Conservation (phyloP, 2,329 filamentous ascomycete species). For the Ramularia endophylla region DNA sequence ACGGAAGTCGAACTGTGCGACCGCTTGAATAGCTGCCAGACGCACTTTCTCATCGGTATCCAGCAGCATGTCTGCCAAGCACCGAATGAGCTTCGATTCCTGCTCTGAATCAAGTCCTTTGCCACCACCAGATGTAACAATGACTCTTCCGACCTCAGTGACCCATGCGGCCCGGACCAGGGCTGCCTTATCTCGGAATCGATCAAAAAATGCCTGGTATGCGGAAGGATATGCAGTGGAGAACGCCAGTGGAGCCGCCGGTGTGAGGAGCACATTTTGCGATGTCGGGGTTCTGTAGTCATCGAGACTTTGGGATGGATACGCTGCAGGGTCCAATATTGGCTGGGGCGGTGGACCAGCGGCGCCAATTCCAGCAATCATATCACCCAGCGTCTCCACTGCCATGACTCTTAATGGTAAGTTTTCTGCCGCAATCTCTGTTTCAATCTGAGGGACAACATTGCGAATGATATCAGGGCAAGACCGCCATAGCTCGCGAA, state of each 20-base stretch:
- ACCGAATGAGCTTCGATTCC: constrained; percentile 64
- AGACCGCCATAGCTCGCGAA: constrained; percentile 90
- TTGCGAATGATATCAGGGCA: constrained; percentile 84
- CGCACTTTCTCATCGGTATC: constrained; percentile 91
- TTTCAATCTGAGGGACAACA: constrained; percentile 88
- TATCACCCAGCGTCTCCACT: constrained; percentile 90
- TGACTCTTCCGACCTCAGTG: constrained; percentile 73
- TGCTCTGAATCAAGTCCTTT: constrained; percentile 82
- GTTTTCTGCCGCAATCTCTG: constrained; percentile 86
- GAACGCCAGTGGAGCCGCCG: constrained; percentile 84
- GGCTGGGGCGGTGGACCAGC: constrained; percentile 73
- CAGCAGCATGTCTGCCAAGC: constrained; percentile 69
- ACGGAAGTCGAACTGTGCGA: constrained; percentile 73
- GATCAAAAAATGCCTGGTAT: constrained; percentile 78
- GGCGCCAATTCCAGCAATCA: constrained; percentile 88
- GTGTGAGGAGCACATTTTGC: constrained; percentile 64
- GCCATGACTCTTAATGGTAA: constrained; percentile 78
- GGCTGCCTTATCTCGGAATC: constrained; percentile 79
- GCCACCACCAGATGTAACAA: constrained; percentile 85
- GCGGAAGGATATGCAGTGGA: constrained; percentile 70
- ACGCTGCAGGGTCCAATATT: constrained; percentile 71
- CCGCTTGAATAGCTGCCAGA: constrained; percentile 76
- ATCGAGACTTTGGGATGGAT: constrained; percentile 62
- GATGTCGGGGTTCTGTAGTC: constrained; percentile 39
- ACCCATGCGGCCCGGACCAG: constrained; percentile 83